These are phyloP conservation scores for Beta vulgaris DNA, from an alignment of 148 eudicot genomes.

Conservation along the genomic window DNA sequence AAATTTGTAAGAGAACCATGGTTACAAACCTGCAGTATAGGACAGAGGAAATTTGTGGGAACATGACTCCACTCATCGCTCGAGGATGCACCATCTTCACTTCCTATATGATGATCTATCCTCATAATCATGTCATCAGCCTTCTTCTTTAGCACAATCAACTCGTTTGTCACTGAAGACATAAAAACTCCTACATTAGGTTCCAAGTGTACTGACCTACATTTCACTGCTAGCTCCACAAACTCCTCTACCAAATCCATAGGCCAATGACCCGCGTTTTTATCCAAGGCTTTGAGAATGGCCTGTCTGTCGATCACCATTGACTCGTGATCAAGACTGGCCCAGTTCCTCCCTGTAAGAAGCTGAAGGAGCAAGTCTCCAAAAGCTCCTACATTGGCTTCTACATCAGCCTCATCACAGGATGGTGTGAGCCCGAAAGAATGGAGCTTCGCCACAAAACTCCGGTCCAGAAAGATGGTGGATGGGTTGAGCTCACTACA, in stretches of 20 bases:
- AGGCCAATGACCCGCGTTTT: conserved; percentile 63
- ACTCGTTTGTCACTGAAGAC: conserved; percentile 33
- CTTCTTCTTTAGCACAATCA: conserved; percentile 41
- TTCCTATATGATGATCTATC: conserved; percentile 24
- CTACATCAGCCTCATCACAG: conserved; percentile 22
- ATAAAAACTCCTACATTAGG: conserved; percentile 23
- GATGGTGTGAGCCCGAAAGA: conserved; percentile 30
- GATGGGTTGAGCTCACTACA: conserved; percentile 56
- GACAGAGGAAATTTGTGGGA: conserved; percentile 63
- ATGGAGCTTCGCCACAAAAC: conserved; percentile 49
- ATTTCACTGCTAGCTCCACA: conserved; percentile 43
- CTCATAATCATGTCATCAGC: conserved; percentile 41
- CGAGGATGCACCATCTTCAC: conserved; percentile 16
- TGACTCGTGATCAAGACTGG: conserved; percentile 27
- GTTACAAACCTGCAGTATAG: conserved; percentile 56
- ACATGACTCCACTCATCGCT: conserved; percentile 34
- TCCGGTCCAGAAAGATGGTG: conserved; percentile 55
- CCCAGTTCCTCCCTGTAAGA: conserved; percentile 58
- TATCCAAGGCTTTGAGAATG: conserved; percentile 37
- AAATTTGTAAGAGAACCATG: neutral
- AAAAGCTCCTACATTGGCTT: conserved; percentile 44
- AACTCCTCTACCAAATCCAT: conserved; percentile 51
- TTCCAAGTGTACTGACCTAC: conserved; percentile 36
- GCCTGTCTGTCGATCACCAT: conserved; percentile 20
- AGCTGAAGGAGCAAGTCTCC: conserved; percentile 70